Base-by-base conservation (phyloP, 2,329 filamentous ascomycete species). In the Fusarium longipes region DNA sequence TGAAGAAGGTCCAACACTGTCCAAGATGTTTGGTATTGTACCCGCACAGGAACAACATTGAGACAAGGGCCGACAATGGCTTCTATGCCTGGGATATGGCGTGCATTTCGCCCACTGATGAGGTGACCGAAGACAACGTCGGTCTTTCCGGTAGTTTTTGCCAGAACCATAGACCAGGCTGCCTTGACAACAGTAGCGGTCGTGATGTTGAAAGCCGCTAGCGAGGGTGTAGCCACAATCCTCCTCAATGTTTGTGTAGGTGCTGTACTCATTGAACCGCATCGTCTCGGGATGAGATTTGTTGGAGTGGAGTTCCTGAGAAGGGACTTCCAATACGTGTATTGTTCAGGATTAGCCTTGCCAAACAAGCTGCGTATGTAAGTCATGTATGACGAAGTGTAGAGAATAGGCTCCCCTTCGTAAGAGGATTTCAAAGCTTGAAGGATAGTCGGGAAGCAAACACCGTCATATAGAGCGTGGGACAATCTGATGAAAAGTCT, bases 131-230 rank as follows among this genome's bases (percentile, higher is more conserved):
- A 70, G 5, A 67, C 52, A 6, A 70, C 17, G 18, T 70, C 81
- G 2, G 70, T 60, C 22, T 70, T 75, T n/a, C 75, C 72, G 0
- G 80, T 76, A 24, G 77, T 54, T 10, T 76, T 74, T 5, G 79
- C 77, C 7, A 83, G 70, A 12, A 79, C 77, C 3, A 74, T 67
- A 1, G 81, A 77, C 81, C 81, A 83, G 1, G 81, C 81, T n/a
- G 79, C 80, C 55, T 83, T 82, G 67, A 83, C 71, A 20, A 82
- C 53, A 1, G 80, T 82, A 9, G 81, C 80, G 6, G 64, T 63
- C 12, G 70, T 70, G 17, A 74, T 73, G 18, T 69, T 61, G 48
- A 54, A 35, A 1, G 67, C 45, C 2, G 67, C 61, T 4, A 67
- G 59, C 2, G 70, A 70, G 7, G 40, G 56, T 24, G 60, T 59